Percentiles rank a stretch among this genome's conserved stretches.
phyloP scores from a whole-genome alignment of 345 rosid genomes.

The Moringa oleifera region DNA sequence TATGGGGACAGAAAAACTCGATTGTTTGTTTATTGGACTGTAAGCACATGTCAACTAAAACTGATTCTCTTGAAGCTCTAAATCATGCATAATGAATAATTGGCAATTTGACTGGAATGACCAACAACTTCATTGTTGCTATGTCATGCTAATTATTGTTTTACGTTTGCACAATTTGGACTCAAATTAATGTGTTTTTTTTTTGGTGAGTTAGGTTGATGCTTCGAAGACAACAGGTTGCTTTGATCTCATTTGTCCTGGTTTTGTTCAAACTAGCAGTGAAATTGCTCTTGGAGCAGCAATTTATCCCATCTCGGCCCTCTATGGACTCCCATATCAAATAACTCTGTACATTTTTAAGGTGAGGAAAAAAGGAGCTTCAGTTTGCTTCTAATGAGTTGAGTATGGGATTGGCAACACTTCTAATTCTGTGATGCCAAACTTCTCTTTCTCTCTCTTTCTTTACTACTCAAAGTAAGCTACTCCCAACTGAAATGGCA shows the following conservation, averaged over 20 bases:
- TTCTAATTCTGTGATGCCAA: too few species aligned
- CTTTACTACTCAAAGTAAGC: too few species aligned
- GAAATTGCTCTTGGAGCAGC: slow-evolving; percentile 57
- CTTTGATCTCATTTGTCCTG: slow-evolving; percentile 56
- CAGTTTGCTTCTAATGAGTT: too few species aligned
- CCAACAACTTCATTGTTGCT: background rate
- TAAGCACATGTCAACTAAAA: slow-evolving; percentile 17
- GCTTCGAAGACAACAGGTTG: slow-evolving; percentile 46
- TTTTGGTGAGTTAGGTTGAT: slow-evolving; percentile 30
- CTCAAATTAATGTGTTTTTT: background rate
- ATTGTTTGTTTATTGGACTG: slow-evolving; percentile 51
- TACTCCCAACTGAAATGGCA: too few species aligned
- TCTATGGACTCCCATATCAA: slow-evolving; percentile 37
- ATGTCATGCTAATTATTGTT: background rate
- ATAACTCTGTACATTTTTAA: slow-evolving; percentile 38
- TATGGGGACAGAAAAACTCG: slow-evolving; percentile 52
- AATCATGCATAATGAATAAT: background rate
- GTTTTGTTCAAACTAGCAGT: slow-evolving; percentile 50
- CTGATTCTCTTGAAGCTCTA: too few species aligned
- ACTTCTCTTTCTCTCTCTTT: too few species aligned
- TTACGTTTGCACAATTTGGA: background rate
- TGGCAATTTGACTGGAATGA: too few species aligned
- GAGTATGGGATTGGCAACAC: too few species aligned
- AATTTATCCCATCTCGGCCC: slow-evolving; percentile 40
- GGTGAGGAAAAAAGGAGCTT: slow-evolving; percentile 19